Percentiles rank a stretch among this genome's conserved stretches.
Evolutionary conservation across 1,284 basidiomycete genomes (phyloP).

Genomic region (Sanguinoderma infundibulare): DNA sequence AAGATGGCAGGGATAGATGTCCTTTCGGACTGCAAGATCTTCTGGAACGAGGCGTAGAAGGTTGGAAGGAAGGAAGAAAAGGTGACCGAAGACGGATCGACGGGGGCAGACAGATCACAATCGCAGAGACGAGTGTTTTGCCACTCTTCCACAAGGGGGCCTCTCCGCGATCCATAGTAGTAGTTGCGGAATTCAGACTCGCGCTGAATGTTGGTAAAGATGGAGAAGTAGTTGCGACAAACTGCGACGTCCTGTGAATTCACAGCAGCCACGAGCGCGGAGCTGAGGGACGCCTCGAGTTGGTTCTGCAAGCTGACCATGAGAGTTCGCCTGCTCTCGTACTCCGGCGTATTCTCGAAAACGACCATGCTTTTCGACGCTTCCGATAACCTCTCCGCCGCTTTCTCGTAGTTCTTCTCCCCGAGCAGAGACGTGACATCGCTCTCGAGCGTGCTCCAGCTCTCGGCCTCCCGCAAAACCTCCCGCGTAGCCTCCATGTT

Average conservation of each 20-base stretch:
- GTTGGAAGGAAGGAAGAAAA: conserved; percentile 73
- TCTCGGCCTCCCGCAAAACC: conserved; percentile 89
- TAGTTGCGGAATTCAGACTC: conserved; percentile 91
- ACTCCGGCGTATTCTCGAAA: conserved; percentile 89
- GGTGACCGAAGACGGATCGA: conserved; percentile 31
- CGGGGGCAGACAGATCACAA: conserved; percentile 41
- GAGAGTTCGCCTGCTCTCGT: conserved; percentile 80
- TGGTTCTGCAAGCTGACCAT: conserved; percentile 93
- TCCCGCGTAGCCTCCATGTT: conserved; percentile 88
- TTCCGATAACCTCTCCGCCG: conserved; percentile 87
- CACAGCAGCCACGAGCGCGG: conserved; percentile 84
- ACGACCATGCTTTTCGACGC: conserved; percentile 87
- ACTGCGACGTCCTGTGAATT: conserved; percentile 72
- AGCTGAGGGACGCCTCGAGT: conserved; percentile 87
- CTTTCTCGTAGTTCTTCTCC: conserved; percentile 82
- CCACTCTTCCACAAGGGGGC: conserved; percentile 73
- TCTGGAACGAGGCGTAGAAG: conserved; percentile 75
- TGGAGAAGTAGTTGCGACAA: conserved; percentile 80
- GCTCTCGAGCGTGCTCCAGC: conserved; percentile 91
- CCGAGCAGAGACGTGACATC: conserved; percentile 85
- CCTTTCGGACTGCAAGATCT: conserved; percentile 73
- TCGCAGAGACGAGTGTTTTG: conserved; percentile 56
- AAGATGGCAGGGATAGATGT: conserved; percentile 81
- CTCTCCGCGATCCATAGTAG: conserved; percentile 85
- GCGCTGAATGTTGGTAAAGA: conserved; percentile 89